Percentiles rank a stretch among this genome's conserved stretches.
phyloP scores from a whole-genome alignment of 2,329 filamentous ascomycete species.

The Monosporascus cannonballus region DNA sequence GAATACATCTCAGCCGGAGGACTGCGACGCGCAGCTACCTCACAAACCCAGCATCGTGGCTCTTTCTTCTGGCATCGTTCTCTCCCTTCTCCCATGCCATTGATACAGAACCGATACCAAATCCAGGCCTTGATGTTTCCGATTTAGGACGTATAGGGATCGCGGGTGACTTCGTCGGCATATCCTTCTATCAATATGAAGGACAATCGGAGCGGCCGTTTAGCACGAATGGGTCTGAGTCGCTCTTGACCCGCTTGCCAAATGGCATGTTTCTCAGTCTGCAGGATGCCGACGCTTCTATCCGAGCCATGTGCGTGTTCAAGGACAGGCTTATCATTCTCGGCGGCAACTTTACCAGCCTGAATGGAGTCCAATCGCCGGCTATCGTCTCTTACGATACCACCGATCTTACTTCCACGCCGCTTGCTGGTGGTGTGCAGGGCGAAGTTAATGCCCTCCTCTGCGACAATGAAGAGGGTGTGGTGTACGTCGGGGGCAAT shows the following conservation, averaged over 20 bases:
- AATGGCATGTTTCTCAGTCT: constrained; percentile 77
- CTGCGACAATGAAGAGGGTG: constrained; percentile 70
- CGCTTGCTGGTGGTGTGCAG: constrained; percentile 72
- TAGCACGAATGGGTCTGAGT: constrained; percentile 71
- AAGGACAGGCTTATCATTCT: constrained; percentile 62
- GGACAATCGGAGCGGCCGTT: constrained; percentile 67
- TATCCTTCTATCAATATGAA: constrained; percentile 82
- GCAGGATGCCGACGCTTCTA: constrained; percentile 73
- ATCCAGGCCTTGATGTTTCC: constrained; percentile 70
- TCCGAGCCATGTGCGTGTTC: constrained; percentile 83
- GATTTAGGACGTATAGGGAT: constrained; percentile 78
- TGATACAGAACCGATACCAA: constrained; percentile 55
- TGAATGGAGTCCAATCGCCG: constrained; percentile 68
- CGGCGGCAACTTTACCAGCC: constrained; percentile 91
- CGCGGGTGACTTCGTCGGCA: constrained; percentile 82
- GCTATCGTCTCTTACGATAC: constrained; percentile 80
- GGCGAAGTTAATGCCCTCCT: constrained; percentile 77
- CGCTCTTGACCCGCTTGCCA: constrained; percentile 74
- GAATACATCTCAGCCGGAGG: constrained; percentile 38
- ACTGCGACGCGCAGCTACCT: constrained; percentile 30
- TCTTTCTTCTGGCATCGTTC: constrained; percentile 36
- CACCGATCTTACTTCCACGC: constrained; percentile 60
- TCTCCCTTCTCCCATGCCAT: constrained; percentile 42
- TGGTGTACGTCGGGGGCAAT: constrained; percentile 86
- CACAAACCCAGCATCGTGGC: constrained; percentile 17